Evolutionary conservation across 2,329 filamentous ascomycete genomes (phyloP).

Genomic region (Microdochium bolleyi): DNA sequence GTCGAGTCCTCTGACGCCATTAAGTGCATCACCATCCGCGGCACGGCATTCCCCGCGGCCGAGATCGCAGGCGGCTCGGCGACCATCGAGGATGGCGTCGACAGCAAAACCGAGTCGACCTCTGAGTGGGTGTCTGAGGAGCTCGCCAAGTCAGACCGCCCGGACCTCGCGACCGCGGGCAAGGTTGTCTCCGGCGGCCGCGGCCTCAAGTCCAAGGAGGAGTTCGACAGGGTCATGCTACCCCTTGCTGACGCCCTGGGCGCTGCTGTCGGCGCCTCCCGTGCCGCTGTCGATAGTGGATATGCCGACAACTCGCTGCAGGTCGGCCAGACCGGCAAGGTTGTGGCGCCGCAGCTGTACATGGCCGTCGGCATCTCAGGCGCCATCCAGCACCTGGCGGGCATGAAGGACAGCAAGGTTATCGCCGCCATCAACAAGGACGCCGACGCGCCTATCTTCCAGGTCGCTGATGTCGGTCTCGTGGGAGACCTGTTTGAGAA

Average conservation of each 20-base stretch:
- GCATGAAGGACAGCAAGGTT: conserved; percentile 99
- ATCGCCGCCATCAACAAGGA: conserved; percentile 99
- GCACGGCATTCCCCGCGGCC: conserved; percentile 79
- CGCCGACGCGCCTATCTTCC: conserved; percentile 93
- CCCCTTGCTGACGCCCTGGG: conserved; percentile 88
- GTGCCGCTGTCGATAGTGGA: conserved; percentile 91
- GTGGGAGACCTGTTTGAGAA: conserved; percentile 95
- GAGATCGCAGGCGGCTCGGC: conserved; percentile 66
- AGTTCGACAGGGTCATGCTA: conserved; percentile 88
- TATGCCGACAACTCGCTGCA: conserved; percentile 98
- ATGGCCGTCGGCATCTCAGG: conserved; percentile 93
- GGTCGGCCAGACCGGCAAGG: conserved; percentile 97
- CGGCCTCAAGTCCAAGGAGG: conserved; percentile 94
- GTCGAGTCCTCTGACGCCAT: conserved; percentile 81
- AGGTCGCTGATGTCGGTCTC: conserved; percentile 90
- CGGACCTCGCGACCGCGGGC: conserved; percentile 82
- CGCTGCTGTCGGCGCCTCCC: conserved; percentile 90
- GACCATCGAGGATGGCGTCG: conserved; percentile 69
- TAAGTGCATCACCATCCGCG: conserved; percentile 88
- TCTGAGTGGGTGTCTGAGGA: conserved; percentile 94
- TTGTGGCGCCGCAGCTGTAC: conserved; percentile 92
- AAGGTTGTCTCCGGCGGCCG: conserved; percentile 90
- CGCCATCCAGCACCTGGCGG: conserved; percentile 94
- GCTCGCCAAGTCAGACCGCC: conserved; percentile 85
- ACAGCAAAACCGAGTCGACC: conserved; percentile 66